phyloP scores from a whole-genome alignment of 140 eudicot species.

The Senecio squalidus region DNA sequence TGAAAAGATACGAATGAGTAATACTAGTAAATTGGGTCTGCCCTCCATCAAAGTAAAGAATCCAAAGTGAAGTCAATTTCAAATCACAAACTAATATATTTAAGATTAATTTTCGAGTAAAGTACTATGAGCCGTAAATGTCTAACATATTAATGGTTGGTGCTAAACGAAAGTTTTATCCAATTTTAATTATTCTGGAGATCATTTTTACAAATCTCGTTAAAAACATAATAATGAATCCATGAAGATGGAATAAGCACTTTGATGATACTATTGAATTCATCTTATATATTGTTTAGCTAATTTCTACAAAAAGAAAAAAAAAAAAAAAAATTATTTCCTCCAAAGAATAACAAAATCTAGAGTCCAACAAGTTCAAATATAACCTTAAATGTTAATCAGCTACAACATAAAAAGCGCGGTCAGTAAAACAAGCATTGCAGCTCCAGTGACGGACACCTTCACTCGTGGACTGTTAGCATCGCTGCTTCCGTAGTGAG shows the following conservation, averaged over 20 bases:
- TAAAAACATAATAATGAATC: too few species aligned
- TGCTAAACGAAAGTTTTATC: too few species aligned
- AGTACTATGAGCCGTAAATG: too few species aligned
- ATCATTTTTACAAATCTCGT: too few species aligned
- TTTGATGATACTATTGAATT: too few species aligned
- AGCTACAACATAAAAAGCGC: conserved; percentile 7
- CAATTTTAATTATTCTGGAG: too few species aligned
- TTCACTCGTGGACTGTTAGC: not conserved
- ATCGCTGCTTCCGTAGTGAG: conserved; percentile 2
- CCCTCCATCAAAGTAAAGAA: conserved; percentile 21
- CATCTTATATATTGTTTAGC: too few species aligned
- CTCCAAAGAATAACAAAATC: conserved; percentile 8
- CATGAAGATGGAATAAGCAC: too few species aligned
- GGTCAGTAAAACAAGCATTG: not conserved
- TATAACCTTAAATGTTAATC: not conserved
- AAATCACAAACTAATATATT: not conserved
- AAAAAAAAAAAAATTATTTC: conserved; percentile 1
- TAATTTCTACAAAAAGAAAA: not conserved
- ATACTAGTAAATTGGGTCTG: conserved; percentile 8
- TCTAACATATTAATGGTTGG: too few species aligned
- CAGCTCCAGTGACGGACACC: not conserved
- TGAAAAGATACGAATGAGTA: conserved; percentile 28
- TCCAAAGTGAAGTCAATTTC: not conserved
- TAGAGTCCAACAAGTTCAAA: not conserved
- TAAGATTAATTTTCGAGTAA: too few species aligned